A percentile compares a stretch with the other conserved stretches of the same genome.
Evolutionary conservation across 2,329 filamentous ascomycete genomes (phyloP).

Genomic region (Colletotrichum siamense): DNA sequence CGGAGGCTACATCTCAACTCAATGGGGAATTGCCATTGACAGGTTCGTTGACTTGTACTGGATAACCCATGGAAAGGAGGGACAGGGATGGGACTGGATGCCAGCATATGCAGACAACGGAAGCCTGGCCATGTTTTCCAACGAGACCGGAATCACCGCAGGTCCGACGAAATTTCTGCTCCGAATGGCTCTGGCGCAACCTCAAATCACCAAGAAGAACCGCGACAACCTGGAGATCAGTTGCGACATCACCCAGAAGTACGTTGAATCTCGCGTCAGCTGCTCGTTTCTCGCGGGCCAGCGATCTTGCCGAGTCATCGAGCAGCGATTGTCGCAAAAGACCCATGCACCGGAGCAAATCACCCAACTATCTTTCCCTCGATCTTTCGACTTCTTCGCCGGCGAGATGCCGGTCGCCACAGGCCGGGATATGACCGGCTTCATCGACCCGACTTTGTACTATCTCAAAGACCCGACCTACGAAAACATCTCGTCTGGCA

Average conservation of each 20-base stretch:
- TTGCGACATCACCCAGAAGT: neutral
- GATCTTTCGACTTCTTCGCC: neutral
- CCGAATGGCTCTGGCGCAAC: neutral
- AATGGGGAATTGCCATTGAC: neutral
- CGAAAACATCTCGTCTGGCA: neutral
- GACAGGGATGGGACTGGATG: neutral
- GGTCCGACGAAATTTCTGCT: neutral
- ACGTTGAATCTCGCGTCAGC: neutral
- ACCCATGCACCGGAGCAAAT: neutral
- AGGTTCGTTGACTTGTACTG: neutral
- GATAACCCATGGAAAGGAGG: neutral
- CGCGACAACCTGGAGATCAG: neutral
- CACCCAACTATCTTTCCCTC: neutral
- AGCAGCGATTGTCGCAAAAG: neutral
- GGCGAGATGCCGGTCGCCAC: neutral
- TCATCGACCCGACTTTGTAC: neutral
- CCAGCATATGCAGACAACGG: neutral
- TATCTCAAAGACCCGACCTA: neutral
- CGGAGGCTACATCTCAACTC: neutral
- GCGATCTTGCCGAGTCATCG: neutral
- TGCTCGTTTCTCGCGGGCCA: neutral
- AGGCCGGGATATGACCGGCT: neutral
- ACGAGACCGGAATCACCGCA: neutral
- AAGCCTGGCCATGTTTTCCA: rapidly evolving
- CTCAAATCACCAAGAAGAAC: neutral